Base-by-base conservation (phyloP, 257 asterid species). In the Rehmannia glutinosa region DNA sequence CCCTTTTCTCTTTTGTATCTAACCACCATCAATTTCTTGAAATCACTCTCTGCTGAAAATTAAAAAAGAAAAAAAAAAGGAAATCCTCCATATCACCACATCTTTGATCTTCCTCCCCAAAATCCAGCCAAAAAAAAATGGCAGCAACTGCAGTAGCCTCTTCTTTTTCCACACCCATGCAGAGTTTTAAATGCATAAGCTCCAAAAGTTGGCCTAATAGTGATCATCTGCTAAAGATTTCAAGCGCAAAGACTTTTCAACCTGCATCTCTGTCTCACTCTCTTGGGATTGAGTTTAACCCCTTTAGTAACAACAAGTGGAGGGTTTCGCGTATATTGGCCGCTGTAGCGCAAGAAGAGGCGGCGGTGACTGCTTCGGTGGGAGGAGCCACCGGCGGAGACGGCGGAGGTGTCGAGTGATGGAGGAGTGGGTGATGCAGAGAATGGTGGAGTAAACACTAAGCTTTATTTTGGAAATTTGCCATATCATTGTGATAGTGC, bases 401-500 rank as follows among this genome's bases (percentile, higher is more conserved):
- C 11, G 72, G 75, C 71, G 70, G 72, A 38, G 66, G 41, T 1
- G 33, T 80, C 1, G 46, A 67, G 23, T 66, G 80, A 3, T 27
- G 83, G 56, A 6, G 82, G 10, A 10, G 78, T 2, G 20, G 79
- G 32, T 39, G 75, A 16, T 0, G 55, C 9, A 13, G 78, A 71
- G 70, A 55, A 45, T 65, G 46, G 67, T 32, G 53, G 57, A 9
- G 79, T 33, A 5, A 87, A 75, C 65, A 86, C 96, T 12, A 93
- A 90, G 92, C 89, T 90, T 64, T 93, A 93, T 70, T 80, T 93
- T 60, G 97, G 98, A 43, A 93, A 90, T 56, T 88, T 93, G 88
- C 97, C 98, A 1, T 93, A 93, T 56, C 75, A 55, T 61, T 88
- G 92, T 68, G 97, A 93, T 49, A 90, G 97, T 78, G 85, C 97